A percentile compares a stretch with the other conserved stretches of the same genome.
phyloP scores from a whole-genome alignment of 306 rosid genomes.

The Alnus glutinosa region DNA sequence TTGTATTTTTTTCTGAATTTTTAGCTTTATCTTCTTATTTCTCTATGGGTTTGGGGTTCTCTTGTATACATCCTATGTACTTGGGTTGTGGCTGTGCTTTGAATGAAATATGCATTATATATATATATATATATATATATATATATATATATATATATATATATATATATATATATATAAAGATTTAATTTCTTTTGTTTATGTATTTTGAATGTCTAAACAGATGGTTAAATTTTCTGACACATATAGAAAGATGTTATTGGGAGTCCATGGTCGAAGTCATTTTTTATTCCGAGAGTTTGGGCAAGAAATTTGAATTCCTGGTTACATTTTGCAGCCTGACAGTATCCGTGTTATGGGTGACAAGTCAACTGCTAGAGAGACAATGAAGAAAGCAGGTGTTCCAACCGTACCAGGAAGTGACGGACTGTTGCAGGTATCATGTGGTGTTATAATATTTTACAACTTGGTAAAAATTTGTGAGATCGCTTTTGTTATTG shows the following conservation, averaged over 20 bases:
- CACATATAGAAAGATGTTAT: not conserved
- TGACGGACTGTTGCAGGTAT: conserved; percentile 85
- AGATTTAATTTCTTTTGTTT: not conserved
- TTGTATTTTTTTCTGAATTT: too few relatives aligned
- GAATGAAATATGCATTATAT: too few relatives aligned
- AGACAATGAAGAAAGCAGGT: conserved; percentile 86
- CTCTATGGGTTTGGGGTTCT: too few relatives aligned
- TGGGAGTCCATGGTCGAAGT: conserved; percentile 7
- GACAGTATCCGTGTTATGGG: conserved; percentile 97
- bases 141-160: too few relatives aligned
- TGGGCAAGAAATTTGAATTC: conserved; percentile 24
- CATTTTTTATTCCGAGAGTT: conserved; percentile 19
- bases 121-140: too few relatives aligned
- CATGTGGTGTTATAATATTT: conserved; percentile 25
- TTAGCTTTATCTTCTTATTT: too few relatives aligned
- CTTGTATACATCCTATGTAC: too few relatives aligned
- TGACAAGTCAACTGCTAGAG: conserved; percentile 93
- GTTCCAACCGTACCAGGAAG: conserved; percentile 87
- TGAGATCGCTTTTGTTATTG: conserved; percentile 20
- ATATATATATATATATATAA: too few relatives aligned
- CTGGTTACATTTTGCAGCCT: conserved; percentile 60
- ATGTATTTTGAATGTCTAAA: not conserved
- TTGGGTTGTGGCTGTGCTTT: too few relatives aligned
- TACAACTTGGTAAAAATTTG: not conserved
- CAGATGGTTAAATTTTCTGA: conserved; percentile 5